phyloP scores from a whole-genome alignment of 1,284 basidiomycete genomes.

The Trichosporon asahii region DNA sequence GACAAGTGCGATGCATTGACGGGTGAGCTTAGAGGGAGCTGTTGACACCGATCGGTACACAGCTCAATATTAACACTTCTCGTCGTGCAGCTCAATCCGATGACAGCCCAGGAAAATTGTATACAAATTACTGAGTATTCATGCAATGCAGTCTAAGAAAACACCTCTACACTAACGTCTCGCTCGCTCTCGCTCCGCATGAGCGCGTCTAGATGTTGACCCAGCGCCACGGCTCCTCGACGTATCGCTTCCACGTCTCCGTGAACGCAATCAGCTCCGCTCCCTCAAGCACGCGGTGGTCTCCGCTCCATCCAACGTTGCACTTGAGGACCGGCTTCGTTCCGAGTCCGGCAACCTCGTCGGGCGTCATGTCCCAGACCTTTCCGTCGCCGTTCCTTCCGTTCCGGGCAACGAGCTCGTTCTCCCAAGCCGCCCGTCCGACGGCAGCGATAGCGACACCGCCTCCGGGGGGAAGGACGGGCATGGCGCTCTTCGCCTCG shows the following conservation, averaged over 20 bases:
- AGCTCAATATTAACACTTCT: too few relatives aligned
- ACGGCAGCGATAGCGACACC: constrained; percentile 88
- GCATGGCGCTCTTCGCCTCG: constrained; percentile 65
- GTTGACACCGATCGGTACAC: too few relatives aligned
- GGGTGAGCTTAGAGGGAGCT: too few relatives aligned
- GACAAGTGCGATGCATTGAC: too few relatives aligned
- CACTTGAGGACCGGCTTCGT: constrained; percentile 61
- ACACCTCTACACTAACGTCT: neutral
- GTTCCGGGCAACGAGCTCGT: constrained; percentile 34
- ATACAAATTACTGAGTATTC: constrained; percentile 4
- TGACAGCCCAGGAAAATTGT: too few relatives aligned
- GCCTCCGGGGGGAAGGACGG: constrained; percentile 80
- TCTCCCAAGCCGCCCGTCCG: constrained; percentile 71
- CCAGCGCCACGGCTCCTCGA: constrained; percentile 70
- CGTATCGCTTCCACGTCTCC: constrained; percentile 79
- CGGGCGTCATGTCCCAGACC: constrained; percentile 60
- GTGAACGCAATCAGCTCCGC: constrained; percentile 88
- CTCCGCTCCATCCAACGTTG: constrained; percentile 79
- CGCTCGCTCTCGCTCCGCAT: neutral
- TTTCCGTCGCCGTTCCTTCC: constrained; percentile 28
- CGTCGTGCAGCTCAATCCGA: too few relatives aligned
- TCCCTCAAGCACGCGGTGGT: constrained; percentile 82
- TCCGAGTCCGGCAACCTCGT: constrained; percentile 56
- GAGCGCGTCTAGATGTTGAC: constrained; percentile 14
- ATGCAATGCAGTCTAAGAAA: constrained; percentile 10